Base-by-base conservation (phyloP, 371 early-diverging fungal species). In the Mucor racemosus region DNA sequence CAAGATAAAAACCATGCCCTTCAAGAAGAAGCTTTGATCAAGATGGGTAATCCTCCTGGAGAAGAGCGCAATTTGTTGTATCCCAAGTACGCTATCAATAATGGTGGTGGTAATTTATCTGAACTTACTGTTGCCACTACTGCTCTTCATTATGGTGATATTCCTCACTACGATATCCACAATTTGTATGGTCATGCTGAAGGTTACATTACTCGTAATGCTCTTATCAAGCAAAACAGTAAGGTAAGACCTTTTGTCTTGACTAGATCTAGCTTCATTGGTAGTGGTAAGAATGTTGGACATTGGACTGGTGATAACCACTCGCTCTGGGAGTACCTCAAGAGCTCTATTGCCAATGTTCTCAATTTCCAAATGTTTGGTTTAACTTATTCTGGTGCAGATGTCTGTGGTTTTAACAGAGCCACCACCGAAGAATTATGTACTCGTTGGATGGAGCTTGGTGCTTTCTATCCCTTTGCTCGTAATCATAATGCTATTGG, bases 401-500 rank as follows among this genome's bases (percentile, higher is more conserved):
- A 92, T 67, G 84, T 92, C 53, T 88, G 92, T 40, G 92, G 92
- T 21, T 92, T 92, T 71, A 84, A 86, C 60, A 79, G 73, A 5
- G 76, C 84, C 26, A 79, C 91, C 4, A 77, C 80, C 5, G 82
- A 87, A 42, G 76, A 86, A 58, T 75, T 92, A 19, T 83, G 90
- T 73, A 84, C 87, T 17, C 84, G 91, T 21, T 91, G 92, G 92
- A 81, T 82, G 66, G 85, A 86, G 67, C 73, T 92, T 34, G 94
- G 93, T 5, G 73, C 91, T 17, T 88, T 93, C 65, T 90, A 91
- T 67, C 92, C 94, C 3, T 93, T 93, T 76, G 82, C 86, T 73
- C 81, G 92, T 13, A 90, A 90, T 60, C 92, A 92, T 60, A 66
- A 53, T 53, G 59, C 15, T 21, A 26, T 35, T 14, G 4, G 7